Evolutionary conservation across 2,329 filamentous ascomycete genomes (phyloP).

Genomic region (Juglanconis sp.): DNA sequence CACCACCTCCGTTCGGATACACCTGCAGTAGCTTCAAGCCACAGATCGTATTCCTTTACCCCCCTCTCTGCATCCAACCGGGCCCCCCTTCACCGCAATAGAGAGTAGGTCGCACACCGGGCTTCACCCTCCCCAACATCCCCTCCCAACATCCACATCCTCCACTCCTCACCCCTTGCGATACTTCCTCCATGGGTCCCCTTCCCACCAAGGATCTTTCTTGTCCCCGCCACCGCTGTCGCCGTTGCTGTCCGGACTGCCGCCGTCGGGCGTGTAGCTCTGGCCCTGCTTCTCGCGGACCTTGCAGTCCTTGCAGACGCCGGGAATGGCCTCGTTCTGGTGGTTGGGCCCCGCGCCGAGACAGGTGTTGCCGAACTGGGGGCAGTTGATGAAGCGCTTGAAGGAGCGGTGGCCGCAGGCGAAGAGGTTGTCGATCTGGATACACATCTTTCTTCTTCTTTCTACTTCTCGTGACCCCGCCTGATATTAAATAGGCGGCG

Average conservation of each 20-base stretch:
- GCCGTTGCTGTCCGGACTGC: conserved; percentile 14
- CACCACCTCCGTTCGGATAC: too few relatives aligned
- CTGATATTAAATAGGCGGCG: too few relatives aligned
- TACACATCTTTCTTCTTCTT: conserved; percentile 20
- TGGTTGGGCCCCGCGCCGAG: conserved; percentile 24
- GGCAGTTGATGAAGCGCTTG: conserved; percentile 24
- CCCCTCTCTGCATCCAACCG: too few relatives aligned
- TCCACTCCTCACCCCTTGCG: conserved; percentile 1
- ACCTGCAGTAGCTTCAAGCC: too few relatives aligned
- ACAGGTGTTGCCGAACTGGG: conserved; percentile 22
- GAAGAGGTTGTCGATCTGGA: conserved; percentile 23
- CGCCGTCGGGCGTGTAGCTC: neutral
- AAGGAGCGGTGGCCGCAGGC: conserved; percentile 25
- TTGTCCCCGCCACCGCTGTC: neutral
- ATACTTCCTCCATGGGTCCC: conserved; percentile 22
- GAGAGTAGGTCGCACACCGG: neutral
- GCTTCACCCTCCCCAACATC: neutral
- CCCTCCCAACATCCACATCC: neutral
- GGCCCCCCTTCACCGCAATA: too few relatives aligned
- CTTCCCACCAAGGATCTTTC: conserved; percentile 19
- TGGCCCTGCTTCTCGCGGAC: conserved; percentile 2
- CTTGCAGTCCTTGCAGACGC: conserved; percentile 23
- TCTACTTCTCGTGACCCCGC: neutral
- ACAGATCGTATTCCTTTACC: too few relatives aligned
- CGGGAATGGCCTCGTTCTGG: conserved; percentile 15